phyloP scores from a whole-genome alignment of 352 stramenopile genomes.

The Peronospora farinosa region DNA sequence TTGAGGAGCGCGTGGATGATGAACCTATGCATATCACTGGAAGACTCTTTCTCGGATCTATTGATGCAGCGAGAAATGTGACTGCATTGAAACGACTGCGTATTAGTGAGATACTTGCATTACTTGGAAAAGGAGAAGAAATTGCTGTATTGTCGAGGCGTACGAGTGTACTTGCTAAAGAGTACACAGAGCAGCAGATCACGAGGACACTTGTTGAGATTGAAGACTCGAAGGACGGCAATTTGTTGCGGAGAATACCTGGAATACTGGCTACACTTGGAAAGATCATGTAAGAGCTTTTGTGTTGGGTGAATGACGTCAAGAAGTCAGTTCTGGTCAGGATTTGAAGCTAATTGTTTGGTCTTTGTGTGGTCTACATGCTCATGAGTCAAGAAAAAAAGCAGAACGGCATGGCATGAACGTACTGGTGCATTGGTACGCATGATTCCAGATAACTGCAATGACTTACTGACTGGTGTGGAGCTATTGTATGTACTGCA shows the following conservation, averaged over 20 bases:
- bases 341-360: not conserved
- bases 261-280: conserved; percentile 33
- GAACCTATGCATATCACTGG: conserved; percentile 43
- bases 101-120: conserved; percentile 37
- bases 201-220: conserved; percentile 30
- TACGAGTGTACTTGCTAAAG: not conserved
- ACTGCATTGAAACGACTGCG: conserved; percentile 27
- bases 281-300: conserved; percentile 28
- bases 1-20: conserved; percentile 57
- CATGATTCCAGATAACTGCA: not conserved
- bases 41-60: conserved; percentile 53
- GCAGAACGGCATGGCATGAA: conserved; percentile 34
- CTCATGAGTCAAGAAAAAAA: conserved; percentile 19
- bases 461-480: not conserved
- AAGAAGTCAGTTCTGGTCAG: not conserved
- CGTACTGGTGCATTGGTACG: conserved; percentile 68
- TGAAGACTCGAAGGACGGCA: conserved; percentile 49
- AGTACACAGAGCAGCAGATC: conserved; percentile 8
- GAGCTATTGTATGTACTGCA: conserved; percentile 12
- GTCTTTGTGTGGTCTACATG: not conserved
- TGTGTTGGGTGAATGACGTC: not conserved
- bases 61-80: conserved; percentile 56
- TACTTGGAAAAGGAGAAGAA: conserved; percentile 34
- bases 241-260: conserved; percentile 41
- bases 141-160: conserved; percentile 9